phyloP scores from a whole-genome alignment of 2,329 filamentous ascomycete species.

The Alternaria longipes region DNA sequence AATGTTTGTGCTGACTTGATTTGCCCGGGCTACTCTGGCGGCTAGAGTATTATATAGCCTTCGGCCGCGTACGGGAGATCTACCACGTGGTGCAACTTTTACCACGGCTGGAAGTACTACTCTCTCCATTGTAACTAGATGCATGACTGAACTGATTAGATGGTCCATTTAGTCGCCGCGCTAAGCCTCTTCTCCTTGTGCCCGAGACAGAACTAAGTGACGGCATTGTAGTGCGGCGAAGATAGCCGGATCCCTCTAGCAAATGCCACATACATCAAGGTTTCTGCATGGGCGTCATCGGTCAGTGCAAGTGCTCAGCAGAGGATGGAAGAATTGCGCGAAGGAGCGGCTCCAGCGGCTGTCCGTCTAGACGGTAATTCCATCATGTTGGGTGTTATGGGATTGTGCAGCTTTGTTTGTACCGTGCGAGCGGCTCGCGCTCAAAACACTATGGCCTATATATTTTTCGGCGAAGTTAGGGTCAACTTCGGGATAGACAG shows the following conservation, averaged over 20 bases:
- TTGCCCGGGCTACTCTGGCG: conserved; percentile 18
- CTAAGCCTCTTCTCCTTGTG: conserved; percentile 6
- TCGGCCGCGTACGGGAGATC: conserved; percentile 33
- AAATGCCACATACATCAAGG: background rate
- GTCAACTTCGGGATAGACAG: conserved; percentile 10
- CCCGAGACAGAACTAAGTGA: conserved; percentile 20
- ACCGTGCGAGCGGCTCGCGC: conserved; percentile 7
- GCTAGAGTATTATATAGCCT: conserved; percentile 12
- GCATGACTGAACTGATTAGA: background rate
- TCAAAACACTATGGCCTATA: background rate
- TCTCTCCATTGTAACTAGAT: background rate
- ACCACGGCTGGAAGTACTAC: background rate
- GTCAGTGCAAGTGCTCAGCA: background rate
- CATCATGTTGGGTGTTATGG: background rate
- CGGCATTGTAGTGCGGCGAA: conserved; percentile 15
- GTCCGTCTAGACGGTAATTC: background rate
- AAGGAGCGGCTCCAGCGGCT: conserved; percentile 2
- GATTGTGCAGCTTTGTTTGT: conserved; percentile 1
- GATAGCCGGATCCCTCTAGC: background rate
- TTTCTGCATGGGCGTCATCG: conserved; percentile 4
- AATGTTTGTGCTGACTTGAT: background rate
- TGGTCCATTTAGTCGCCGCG: conserved; percentile 4
- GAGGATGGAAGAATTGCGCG: conserved; percentile 1
- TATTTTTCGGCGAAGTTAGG: conserved; percentile 3
- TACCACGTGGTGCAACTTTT: conserved; percentile 22